These are phyloP conservation scores for Nitzschia putrida DNA, from an alignment of 108 stramenopile species.

Conservation along the genomic window DNA sequence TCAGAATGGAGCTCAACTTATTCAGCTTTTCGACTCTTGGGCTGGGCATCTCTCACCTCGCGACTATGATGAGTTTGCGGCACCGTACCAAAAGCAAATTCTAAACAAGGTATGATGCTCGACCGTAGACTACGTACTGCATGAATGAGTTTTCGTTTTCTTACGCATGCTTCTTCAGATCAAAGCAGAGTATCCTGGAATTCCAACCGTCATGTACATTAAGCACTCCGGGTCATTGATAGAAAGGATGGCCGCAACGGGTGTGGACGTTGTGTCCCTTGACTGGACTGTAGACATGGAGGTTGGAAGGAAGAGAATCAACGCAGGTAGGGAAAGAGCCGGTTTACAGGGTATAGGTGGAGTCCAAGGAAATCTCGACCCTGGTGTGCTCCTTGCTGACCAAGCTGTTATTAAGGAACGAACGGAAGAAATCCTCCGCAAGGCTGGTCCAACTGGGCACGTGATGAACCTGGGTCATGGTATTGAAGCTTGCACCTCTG, in stretches of 20 bases:
- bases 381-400: constrained; percentile 86
- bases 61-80: constrained; percentile 93
- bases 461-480: constrained; percentile 99
- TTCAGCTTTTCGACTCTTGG: constrained; percentile 99
- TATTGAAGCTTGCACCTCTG: constrained; percentile 93
- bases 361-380: constrained; percentile 97
- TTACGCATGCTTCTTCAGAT: constrained; percentile 40
- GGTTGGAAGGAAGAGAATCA: constrained; percentile 88
- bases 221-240: constrained; percentile 88
- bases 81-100: constrained; percentile 93
- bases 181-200: constrained; percentile 85
- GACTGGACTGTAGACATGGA: constrained; percentile 98
- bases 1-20: constrained; percentile 95
- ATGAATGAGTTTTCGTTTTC: neutral
- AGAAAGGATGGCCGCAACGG: constrained; percentile 91
- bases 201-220: constrained; percentile 95
- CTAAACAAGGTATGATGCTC: constrained; percentile 67
- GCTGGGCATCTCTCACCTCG: constrained; percentile 93
- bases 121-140: too few relatives aligned
- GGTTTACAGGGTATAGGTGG: constrained; percentile 74
- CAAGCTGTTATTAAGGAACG: constrained; percentile 92
- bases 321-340: constrained; percentile 59
- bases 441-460: constrained; percentile 88
- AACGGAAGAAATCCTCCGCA: constrained; percentile 90
- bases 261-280: constrained; percentile 94